These are phyloP conservation scores for Grosmannia serpens DNA, from an alignment of 2,329 filamentous ascomycete genomes.

Conservation along the genomic window DNA sequence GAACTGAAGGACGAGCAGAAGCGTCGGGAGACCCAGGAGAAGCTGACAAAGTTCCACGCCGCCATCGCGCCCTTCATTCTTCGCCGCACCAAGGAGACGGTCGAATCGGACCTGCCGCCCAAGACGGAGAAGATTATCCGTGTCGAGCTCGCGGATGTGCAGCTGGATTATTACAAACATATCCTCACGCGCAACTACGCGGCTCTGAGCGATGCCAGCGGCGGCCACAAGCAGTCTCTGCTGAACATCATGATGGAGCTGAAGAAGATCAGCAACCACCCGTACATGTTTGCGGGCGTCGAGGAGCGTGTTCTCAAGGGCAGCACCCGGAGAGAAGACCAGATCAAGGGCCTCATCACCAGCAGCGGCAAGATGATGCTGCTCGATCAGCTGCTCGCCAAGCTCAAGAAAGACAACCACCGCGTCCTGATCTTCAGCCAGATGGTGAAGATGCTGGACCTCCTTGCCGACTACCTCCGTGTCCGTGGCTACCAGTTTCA, in stretches of 20 bases:
- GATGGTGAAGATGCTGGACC: slow-evolving; percentile 98
- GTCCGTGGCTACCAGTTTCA: slow-evolving; percentile 93
- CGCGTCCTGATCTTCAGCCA: slow-evolving; percentile 97
- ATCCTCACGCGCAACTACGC: slow-evolving; percentile 95
- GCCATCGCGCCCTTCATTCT: slow-evolving; percentile 91
- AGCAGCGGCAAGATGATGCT: slow-evolving; percentile 99
- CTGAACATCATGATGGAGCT: slow-evolving; percentile 99
- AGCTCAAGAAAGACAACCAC: slow-evolving; percentile 86
- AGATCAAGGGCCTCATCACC: slow-evolving; percentile 84
- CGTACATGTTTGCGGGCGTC: slow-evolving; percentile 92
- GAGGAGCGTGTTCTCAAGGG: slow-evolving; percentile 81
- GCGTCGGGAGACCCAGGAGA: slow-evolving; percentile 70
- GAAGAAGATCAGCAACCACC: slow-evolving; percentile 98
- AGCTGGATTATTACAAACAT: slow-evolving; percentile 98
- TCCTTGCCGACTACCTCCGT: slow-evolving; percentile 86
- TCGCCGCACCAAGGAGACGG: slow-evolving; percentile 90
- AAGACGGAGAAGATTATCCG: slow-evolving; percentile 99
- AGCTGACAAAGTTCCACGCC: slow-evolving; percentile 74
- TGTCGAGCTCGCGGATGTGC: slow-evolving; percentile 90
- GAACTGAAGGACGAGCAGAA: slow-evolving; percentile 19
- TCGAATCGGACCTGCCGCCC: slow-evolving; percentile 88
- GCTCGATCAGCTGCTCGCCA: slow-evolving; percentile 85
- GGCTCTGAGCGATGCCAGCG: slow-evolving; percentile 79
- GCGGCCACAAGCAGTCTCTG: slow-evolving; percentile 85
- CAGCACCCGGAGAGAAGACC: slow-evolving; percentile 73